Conservation (phyloP, 495 filamentous ascomycete genomes). For the Penicillium flavigenum region DNA sequence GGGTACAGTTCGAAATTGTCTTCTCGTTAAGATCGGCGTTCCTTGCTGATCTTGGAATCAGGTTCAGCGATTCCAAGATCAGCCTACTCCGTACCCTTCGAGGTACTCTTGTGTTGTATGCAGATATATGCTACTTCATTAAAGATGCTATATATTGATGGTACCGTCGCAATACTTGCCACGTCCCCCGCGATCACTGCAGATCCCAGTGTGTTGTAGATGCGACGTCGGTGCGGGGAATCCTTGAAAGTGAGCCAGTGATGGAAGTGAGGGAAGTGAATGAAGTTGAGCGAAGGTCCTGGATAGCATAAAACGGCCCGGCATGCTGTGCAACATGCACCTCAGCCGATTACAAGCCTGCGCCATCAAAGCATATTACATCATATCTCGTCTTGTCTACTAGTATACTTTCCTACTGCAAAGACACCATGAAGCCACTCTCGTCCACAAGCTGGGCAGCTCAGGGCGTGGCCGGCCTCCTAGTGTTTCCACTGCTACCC, state of each 20-base stretch:
- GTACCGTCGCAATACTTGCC: slow-evolving; percentile 21
- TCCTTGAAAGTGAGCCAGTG: neutral
- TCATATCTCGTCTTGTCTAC: neutral
- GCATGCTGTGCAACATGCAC: neutral
- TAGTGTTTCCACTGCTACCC: slow-evolving; percentile 19
- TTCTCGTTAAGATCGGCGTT: neutral
- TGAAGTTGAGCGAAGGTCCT: neutral
- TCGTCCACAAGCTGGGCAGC: slow-evolving; percentile 1
- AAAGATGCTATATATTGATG: slow-evolving; percentile 16
- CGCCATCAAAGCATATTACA: neutral
- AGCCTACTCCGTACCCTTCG: neutral
- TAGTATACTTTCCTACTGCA: neutral
- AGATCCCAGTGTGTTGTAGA: slow-evolving; percentile 14
- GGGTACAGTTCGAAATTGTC: neutral
- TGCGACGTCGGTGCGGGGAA: slow-evolving; percentile 25
- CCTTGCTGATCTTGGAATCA: neutral
- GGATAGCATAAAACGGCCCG: neutral
- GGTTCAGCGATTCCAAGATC: neutral
- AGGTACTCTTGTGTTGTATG: neutral
- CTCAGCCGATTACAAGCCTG: neutral
- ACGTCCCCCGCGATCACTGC: slow-evolving; percentile 16
- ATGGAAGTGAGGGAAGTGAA: neutral
- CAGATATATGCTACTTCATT: neutral
- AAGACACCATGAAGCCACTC: slow-evolving; percentile 13
- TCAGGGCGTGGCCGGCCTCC: slow-evolving; percentile 17